Evolutionary conservation across 352 stramenopile species (phyloP).

Genomic region (Pythium volutum): DNA sequence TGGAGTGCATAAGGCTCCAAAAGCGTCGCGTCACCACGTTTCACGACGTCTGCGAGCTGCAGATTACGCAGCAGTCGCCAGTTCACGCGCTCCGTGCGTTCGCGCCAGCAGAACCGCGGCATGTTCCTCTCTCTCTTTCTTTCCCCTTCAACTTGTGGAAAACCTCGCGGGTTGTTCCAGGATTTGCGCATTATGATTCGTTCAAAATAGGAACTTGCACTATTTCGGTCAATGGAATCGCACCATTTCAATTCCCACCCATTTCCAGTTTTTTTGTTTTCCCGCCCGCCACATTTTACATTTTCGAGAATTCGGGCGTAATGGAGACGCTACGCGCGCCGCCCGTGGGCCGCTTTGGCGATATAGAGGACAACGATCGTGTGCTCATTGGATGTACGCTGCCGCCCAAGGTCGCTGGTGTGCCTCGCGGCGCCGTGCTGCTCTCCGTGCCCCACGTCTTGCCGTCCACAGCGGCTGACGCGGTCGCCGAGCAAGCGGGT

Average conservation of each 20-base stretch:
- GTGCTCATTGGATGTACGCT: conserved; percentile 39
- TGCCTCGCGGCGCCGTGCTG: conserved; percentile 26
- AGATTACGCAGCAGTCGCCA: conserved; percentile 58
- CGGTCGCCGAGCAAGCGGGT: conserved; percentile 3
- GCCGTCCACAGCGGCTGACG: conserved; percentile 30
- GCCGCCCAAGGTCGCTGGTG: conserved; percentile 38
- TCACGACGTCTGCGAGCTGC: conserved; percentile 49
- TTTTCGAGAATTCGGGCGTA: not conserved
- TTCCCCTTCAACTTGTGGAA: conserved; percentile 3
- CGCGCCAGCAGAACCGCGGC: conserved; percentile 68
- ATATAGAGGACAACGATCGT: conserved; percentile 5
- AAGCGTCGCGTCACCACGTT: conserved; percentile 45
- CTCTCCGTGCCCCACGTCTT: conserved; percentile 45
- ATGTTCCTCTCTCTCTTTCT: not conserved
- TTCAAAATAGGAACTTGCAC: not conserved
- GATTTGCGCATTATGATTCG: not conserved
- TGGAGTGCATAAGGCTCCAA: conserved; percentile 73
- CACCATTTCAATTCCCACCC: not conserved
- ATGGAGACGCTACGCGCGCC: not conserved
- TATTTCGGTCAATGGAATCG: not conserved
- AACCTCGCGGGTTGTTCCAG: not conserved
- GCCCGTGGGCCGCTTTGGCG: not conserved
- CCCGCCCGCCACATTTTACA: not conserved
- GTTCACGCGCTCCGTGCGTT: conserved; percentile 71
- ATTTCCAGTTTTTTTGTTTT: conserved; percentile 6